phyloP scores from a whole-genome alignment of 2,329 filamentous ascomycete species.

The Calycina herbarum region DNA sequence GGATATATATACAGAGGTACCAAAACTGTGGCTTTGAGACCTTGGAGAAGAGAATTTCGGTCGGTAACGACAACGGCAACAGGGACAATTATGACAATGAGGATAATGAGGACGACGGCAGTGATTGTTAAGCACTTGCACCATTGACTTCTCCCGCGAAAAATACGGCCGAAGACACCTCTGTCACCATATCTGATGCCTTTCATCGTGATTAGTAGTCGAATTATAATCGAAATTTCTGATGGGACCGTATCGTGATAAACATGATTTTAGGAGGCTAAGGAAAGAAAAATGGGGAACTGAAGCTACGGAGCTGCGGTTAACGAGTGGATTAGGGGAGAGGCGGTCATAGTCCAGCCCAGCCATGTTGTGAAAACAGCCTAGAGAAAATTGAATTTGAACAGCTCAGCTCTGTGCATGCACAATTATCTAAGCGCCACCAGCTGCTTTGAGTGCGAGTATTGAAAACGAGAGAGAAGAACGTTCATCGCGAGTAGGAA shows the following conservation, averaged over 20 bases:
- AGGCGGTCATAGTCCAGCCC: neutral
- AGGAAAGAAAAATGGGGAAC: neutral
- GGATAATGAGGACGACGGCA: neutral
- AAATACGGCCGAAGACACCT: neutral
- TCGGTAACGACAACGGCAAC: neutral
- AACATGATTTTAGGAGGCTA: neutral
- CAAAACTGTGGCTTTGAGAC: neutral
- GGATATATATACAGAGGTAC: slow-evolving; percentile 4
- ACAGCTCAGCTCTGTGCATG: neutral
- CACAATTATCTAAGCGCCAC: neutral
- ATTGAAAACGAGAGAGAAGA: neutral
- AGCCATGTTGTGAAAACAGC: neutral
- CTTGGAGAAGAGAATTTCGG: neutral
- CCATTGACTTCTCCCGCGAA: neutral
- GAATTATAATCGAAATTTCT: neutral
- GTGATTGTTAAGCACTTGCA: neutral
- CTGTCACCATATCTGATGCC: neutral
- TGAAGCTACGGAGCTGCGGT: no score
- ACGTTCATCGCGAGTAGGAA: neutral
- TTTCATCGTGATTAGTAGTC: neutral
- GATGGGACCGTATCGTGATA: neutral
- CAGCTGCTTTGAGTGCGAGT: neutral
- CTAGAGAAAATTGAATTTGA: neutral
- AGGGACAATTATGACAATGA: neutral
- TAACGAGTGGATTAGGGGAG: neutral